Conservation (phyloP, 176 grass and related monocot genomes). For the Luzula sylvatica region DNA sequence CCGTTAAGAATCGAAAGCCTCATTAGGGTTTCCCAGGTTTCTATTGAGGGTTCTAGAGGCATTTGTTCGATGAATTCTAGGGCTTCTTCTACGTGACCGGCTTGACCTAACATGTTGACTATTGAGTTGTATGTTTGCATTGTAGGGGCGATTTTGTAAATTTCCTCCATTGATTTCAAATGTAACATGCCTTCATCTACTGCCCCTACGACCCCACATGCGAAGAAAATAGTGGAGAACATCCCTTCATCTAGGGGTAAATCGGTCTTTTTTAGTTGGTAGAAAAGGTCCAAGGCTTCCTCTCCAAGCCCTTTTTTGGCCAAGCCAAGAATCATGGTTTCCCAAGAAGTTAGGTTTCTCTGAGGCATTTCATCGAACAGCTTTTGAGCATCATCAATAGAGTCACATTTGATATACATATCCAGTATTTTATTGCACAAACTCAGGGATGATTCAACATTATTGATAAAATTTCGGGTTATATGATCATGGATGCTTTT, state of each 20-base stretch:
- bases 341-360: conserved; percentile 63
- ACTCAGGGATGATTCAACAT: conserved; percentile 41
- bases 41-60: conserved; percentile 65
- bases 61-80: conserved; percentile 74
- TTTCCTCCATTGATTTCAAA: conserved; percentile 87
- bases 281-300: conserved; percentile 63
- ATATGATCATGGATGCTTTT: conserved; percentile 46
- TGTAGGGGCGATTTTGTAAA: conserved; percentile 61
- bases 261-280: conserved; percentile 49
- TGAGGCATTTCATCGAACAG: conserved; percentile 58
- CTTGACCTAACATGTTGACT: conserved; percentile 85
- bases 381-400: conserved; percentile 57
- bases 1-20: conserved; percentile 70
- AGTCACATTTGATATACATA: conserved; percentile 85
- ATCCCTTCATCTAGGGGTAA: conserved; percentile 49
- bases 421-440: conserved; percentile 73
- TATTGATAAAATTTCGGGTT: conserved; percentile 22
- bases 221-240: conserved; percentile 56
- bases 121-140: conserved; percentile 66
- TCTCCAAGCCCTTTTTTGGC: conserved; percentile 66
- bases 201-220: conserved; percentile 67
- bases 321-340: conserved; percentile 73
- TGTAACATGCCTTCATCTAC: conserved; percentile 89
- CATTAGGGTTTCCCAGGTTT: conserved; percentile 82
- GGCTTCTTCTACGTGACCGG: conserved; percentile 81